A percentile compares a stretch with the other conserved stretches of the same genome.
These are phyloP conservation scores for Penicillium psychrosexuale DNA, from an alignment of 2,329 filamentous ascomycete genomes.

Conservation along the genomic window DNA sequence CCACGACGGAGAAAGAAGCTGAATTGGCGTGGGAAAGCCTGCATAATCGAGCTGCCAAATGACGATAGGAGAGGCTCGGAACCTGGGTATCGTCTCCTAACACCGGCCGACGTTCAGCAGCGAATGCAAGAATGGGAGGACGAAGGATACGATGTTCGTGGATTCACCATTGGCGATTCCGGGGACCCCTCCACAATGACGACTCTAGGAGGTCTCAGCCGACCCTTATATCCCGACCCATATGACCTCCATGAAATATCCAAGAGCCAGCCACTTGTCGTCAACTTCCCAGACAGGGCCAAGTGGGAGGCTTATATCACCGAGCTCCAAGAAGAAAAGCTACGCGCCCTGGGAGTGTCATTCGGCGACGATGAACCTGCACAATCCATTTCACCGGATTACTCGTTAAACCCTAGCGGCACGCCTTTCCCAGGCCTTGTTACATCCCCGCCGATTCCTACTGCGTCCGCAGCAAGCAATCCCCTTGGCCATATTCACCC, in stretches of 20 bases:
- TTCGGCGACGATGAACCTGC: constrained; percentile 70
- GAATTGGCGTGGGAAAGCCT: constrained; percentile 71
- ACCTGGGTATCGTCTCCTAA: constrained; percentile 38
- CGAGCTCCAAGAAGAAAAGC: constrained; percentile 82
- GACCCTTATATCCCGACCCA: constrained; percentile 44
- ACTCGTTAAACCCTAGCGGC: constrained; percentile 59
- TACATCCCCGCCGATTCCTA: constrained; percentile 79
- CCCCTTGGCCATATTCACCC: constrained; percentile 59
- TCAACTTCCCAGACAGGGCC: constrained; percentile 46
- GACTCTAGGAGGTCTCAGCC: constrained; percentile 43
- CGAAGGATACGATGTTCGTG: constrained; percentile 44
- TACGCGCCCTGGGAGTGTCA: constrained; percentile 85
- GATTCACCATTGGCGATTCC: constrained; percentile 37
- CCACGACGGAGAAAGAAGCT: constrained; percentile 64
- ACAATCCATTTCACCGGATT: constrained; percentile 65
- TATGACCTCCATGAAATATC: constrained; percentile 37
- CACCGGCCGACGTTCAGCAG: constrained; percentile 37
- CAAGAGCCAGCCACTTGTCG: constrained; percentile 30
- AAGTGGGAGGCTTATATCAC: constrained; percentile 77
- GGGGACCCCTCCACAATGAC: constrained; percentile 26
- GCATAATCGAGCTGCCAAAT: constrained; percentile 65
- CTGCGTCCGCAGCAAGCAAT: constrained; percentile 73
- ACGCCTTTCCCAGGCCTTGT: constrained; percentile 73
- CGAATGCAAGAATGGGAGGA: constrained; percentile 42
- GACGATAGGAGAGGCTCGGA: constrained; percentile 63